Conservation (phyloP, 805 yeast species). For the Cyberlindnera euphorbiae region DNA sequence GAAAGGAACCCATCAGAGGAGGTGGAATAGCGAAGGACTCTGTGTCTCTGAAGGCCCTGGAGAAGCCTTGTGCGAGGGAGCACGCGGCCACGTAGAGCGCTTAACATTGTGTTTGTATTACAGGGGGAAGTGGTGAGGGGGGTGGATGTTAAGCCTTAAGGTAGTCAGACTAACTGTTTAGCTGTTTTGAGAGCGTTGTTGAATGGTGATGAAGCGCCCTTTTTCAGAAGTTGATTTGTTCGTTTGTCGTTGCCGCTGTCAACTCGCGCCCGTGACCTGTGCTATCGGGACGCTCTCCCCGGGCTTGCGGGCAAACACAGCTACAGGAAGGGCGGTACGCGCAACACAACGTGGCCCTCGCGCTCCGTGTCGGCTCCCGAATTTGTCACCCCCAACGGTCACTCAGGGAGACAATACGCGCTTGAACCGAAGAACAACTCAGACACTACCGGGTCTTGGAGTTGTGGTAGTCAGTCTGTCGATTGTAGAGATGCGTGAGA, state of each 20-base stretch:
- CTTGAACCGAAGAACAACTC: too few relatives aligned
- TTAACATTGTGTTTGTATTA: slow-evolving; percentile 17
- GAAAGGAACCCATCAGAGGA: slow-evolving; percentile 68
- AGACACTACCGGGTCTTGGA: too few relatives aligned
- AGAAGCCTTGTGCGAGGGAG: slow-evolving; percentile 23
- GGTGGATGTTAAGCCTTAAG: too few relatives aligned
- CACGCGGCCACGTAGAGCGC: slow-evolving; percentile 23
- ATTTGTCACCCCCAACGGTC: too few relatives aligned
- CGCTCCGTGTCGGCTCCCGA: too few relatives aligned
- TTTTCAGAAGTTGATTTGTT: background rate
- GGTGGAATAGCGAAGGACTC: slow-evolving; percentile 15
- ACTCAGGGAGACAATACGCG: too few relatives aligned
- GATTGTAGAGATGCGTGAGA: too few relatives aligned
- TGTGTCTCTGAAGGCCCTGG: slow-evolving; percentile 9
- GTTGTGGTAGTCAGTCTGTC: too few relatives aligned
- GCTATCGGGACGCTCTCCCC: slow-evolving; percentile 2
- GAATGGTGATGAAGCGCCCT: background rate
- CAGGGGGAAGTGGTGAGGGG: background rate
- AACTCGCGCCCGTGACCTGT: background rate
- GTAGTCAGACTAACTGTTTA: too few relatives aligned
- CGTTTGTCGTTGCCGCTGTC: background rate
- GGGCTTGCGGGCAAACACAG: slow-evolving; percentile 7
- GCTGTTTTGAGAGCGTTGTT: background rate
- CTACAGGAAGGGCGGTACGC: background rate
- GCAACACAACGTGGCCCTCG: too few relatives aligned